These are phyloP conservation scores for Babesia ovata DNA, from an alignment of 169 alveolate genomes.

Conservation along the genomic window DNA sequence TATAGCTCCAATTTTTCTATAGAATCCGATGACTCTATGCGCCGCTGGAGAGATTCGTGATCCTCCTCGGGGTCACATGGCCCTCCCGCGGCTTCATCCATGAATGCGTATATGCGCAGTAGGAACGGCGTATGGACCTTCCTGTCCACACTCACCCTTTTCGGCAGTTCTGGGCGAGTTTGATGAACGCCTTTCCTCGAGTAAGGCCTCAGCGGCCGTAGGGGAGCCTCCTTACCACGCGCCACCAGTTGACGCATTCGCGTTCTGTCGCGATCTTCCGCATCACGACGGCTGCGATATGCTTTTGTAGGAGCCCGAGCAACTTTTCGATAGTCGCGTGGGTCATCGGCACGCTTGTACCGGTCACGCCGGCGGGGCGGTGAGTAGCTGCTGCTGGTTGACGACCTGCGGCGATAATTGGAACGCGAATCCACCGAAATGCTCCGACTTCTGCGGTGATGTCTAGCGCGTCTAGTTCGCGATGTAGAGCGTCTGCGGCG, in stretches of 20 bases:
- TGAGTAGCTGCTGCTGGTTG: conserved; percentile 10
- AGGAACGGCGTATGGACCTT: conserved; percentile 50
- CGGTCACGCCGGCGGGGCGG: conserved; percentile 23
- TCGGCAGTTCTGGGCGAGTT: background rate
- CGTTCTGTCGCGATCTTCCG: background rate
- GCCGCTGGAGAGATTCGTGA: conserved; percentile 30
- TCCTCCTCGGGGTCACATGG: background rate
- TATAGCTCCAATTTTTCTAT: conserved; percentile 41
- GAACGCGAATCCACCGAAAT: conserved; percentile 2
- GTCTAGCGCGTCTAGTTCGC: background rate
- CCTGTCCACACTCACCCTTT: conserved; percentile 1
- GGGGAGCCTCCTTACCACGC: background rate
- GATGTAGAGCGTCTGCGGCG: background rate
- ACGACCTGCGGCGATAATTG: background rate
- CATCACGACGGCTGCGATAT: background rate
- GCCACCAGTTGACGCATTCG: background rate
- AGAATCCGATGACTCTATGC: conserved; percentile 21
- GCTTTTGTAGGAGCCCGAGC: background rate
- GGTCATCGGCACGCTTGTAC: background rate
- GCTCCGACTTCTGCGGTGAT: background rate
- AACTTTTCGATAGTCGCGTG: background rate
- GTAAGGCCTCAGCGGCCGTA: background rate
- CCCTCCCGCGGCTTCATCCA: conserved; percentile 12
- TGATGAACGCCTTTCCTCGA: background rate
- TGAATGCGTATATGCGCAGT: conserved; percentile 26